phyloP scores from a whole-genome alignment of 768 basidiomycete genomes.

The Leccinum imitatum region DNA sequence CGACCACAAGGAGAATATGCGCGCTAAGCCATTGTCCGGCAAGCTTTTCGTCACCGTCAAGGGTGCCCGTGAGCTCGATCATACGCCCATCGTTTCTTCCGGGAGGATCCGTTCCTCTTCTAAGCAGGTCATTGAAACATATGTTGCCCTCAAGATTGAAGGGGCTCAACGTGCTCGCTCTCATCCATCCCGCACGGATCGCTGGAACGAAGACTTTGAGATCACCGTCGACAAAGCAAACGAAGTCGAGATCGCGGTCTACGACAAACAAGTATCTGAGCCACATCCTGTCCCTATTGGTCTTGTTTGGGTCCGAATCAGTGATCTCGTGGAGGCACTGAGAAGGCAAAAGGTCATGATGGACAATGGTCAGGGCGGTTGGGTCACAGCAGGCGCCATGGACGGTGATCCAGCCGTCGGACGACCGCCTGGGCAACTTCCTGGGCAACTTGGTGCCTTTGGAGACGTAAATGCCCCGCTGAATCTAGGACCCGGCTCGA shows the following conservation, averaged over 20 bases:
- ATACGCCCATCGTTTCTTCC: constrained; percentile 70
- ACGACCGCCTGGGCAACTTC: constrained; percentile 50
- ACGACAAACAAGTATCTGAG: constrained; percentile 87
- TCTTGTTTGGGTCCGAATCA: constrained; percentile 91
- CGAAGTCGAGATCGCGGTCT: constrained; percentile 95
- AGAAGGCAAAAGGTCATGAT: constrained; percentile 87
- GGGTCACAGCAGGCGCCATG: constrained; percentile 96
- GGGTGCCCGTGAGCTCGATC: constrained; percentile 92
- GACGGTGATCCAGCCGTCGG: constrained; percentile 53
- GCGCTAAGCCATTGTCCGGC: constrained; percentile 92
- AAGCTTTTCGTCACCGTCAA: constrained; percentile 87
- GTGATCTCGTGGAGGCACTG: constrained; percentile 90
- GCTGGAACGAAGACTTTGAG: constrained; percentile 98
- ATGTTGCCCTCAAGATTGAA: constrained; percentile 94
- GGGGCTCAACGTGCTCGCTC: constrained; percentile 91
- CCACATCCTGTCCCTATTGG: constrained; percentile 86
- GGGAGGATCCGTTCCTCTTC: constrained; percentile 73
- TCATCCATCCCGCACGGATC: constrained; percentile 90
- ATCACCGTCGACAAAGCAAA: constrained; percentile 97
- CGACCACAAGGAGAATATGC: constrained; percentile 89
- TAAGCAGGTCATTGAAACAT: constrained; percentile 77
- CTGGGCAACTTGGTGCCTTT: constrained; percentile 49
- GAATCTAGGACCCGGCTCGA: constrained; percentile 33
- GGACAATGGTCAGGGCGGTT: constrained; percentile 85
- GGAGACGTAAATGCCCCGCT: constrained; percentile 46